A percentile compares a stretch with the other conserved stretches of the same genome.
Evolutionary conservation across 305 asterid species (phyloP).

Genomic region (Andrographis paniculata): DNA sequence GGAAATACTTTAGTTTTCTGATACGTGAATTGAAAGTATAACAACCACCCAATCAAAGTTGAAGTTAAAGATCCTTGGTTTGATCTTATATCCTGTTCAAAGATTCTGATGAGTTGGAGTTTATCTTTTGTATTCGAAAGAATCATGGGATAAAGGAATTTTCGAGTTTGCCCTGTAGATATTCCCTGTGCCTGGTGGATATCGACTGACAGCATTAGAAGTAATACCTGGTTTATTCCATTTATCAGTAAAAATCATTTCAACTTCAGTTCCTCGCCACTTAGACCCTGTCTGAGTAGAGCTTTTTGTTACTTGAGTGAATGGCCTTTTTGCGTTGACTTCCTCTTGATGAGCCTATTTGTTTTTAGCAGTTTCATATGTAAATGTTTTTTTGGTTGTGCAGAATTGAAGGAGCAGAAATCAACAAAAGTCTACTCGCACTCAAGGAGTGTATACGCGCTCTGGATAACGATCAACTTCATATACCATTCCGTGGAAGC

Average conservation of each 20-base stretch:
- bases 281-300: too few relatives aligned
- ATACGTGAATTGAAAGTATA: not conserved
- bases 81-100: not conserved
- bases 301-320: not conserved
- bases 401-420: constrained; percentile 99
- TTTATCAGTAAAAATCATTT: too few relatives aligned
- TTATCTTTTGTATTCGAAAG: not conserved
- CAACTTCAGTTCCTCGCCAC: too few relatives aligned
- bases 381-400: too few relatives aligned
- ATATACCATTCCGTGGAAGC: constrained; percentile 98
- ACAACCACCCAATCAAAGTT: not conserved
- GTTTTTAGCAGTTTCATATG: too few relatives aligned
- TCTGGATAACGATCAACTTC: constrained; percentile 94
- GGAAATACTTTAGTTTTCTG: not conserved
- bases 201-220: too few relatives aligned
- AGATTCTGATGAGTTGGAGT: constrained; percentile 10
- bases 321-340: not conserved
- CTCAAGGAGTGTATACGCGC: constrained; percentile 96
- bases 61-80: too few relatives aligned
- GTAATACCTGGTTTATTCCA: too few relatives aligned
- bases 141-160: not conserved
- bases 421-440: constrained; percentile 89
- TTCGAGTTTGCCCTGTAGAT: not conserved
- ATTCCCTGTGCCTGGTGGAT: constrained; percentile 1
- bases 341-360: constrained; percentile 7